A percentile compares a stretch with the other conserved stretches of the same genome.
These are phyloP conservation scores for Candida adriatica DNA, from an alignment of 805 yeast genomes.

Conservation along the genomic window DNA sequence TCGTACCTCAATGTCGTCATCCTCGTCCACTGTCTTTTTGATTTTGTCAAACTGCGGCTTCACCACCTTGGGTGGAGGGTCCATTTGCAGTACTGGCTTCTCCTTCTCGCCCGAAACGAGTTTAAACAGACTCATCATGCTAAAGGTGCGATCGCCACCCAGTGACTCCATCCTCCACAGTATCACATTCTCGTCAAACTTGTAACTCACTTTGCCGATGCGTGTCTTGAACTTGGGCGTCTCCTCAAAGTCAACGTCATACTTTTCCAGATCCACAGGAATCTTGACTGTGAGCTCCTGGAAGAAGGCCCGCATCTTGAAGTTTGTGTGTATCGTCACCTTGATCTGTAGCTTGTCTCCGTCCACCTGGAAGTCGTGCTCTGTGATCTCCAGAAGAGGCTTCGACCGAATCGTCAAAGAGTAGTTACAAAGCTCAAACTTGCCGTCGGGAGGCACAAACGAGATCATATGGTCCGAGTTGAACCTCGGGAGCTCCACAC, in stretches of 20 bases:
- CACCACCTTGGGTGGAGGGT: slow-evolving; percentile 21
- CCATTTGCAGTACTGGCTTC: slow-evolving; percentile 18
- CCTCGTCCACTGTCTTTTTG: slow-evolving; percentile 11
- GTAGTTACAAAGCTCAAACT: slow-evolving; percentile 49
- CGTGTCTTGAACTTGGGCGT: slow-evolving; percentile 65
- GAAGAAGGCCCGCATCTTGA: slow-evolving; percentile 58
- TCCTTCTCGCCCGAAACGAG: slow-evolving; percentile 21
- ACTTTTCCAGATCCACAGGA: slow-evolving; percentile 46
- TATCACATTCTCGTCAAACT: slow-evolving; percentile 61
- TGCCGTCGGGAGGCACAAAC: slow-evolving; percentile 90
- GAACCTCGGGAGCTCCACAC: slow-evolving; percentile 67
- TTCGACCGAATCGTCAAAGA: slow-evolving; percentile 32
- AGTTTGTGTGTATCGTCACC: slow-evolving; percentile 43
- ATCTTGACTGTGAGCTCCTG: slow-evolving; percentile 49
- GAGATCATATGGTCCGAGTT: slow-evolving; percentile 44
- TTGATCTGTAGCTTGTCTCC: slow-evolving; percentile 4
- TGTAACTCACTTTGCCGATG: slow-evolving; percentile 63
- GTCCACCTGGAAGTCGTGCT: slow-evolving; percentile 3
- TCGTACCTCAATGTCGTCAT: slow-evolving; percentile 4
- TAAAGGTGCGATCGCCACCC: slow-evolving; percentile 49
- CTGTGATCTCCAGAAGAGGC: slow-evolving; percentile 15
- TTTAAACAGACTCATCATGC: slow-evolving; percentile 51
- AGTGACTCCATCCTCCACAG: slow-evolving; percentile 67
- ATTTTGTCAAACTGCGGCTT: slow-evolving; percentile 20
- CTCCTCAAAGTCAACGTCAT: slow-evolving; percentile 35